phyloP scores from a whole-genome alignment of 176 grass and related monocot genomes.

The Avena eriantha region DNA sequence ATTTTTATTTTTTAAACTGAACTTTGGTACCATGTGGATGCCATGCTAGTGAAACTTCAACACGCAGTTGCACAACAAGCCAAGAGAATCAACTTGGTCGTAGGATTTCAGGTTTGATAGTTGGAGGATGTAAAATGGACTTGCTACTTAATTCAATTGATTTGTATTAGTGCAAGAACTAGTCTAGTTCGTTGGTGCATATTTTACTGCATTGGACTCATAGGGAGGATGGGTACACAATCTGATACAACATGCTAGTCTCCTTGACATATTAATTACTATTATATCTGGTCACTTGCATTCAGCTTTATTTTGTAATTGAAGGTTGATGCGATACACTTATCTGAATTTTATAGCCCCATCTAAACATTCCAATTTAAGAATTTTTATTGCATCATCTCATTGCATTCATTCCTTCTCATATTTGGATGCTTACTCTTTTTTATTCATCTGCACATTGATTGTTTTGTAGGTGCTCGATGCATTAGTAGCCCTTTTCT shows the following conservation, averaged over 20 bases:
- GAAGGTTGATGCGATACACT: slow-evolving; percentile 22
- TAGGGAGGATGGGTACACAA: slow-evolving; percentile 14
- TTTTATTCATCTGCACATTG: slow-evolving; percentile 30
- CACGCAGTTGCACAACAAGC: neutral
- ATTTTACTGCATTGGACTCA: slow-evolving; percentile 22
- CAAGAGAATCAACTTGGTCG: neutral
- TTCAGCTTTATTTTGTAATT: slow-evolving; percentile 17
- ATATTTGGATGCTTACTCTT: slow-evolving; percentile 16
- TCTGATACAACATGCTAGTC: slow-evolving; percentile 8
- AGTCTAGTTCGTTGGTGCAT: neutral
- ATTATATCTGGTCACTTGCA: neutral
- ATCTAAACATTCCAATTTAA: neutral
- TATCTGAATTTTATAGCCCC: neutral
- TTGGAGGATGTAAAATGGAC: neutral
- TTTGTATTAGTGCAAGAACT: slow-evolving; percentile 2
- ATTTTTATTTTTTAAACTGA: neutral
- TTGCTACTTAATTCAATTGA: slow-evolving; percentile 20
- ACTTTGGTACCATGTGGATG: neutral
- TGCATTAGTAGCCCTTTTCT: slow-evolving; percentile 85
- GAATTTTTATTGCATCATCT: slow-evolving; percentile 13
- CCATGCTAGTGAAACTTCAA: neutral
- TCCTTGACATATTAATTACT: slow-evolving; percentile 34
- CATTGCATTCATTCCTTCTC: neutral
- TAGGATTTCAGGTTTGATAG: neutral
- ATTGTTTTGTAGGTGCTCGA: slow-evolving; percentile 91